Base-by-base conservation (phyloP, 192 early-diverging fungal species). In the Coemansia sp. region DNA sequence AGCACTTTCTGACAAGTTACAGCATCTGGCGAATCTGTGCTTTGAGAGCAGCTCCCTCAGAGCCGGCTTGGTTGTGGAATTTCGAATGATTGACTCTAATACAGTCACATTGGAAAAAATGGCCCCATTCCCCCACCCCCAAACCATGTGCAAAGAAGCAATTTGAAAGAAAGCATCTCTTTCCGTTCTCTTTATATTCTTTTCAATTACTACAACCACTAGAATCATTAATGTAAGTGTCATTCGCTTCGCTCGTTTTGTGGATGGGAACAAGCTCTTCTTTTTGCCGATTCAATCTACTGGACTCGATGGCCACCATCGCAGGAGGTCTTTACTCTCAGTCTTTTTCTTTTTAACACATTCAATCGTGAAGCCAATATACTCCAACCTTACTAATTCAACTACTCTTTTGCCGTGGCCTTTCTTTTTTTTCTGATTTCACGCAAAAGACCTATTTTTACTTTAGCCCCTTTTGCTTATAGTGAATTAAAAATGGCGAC, bases 401-500 rank as follows among this genome's bases (percentile, higher is more conserved):
- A 32, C 32, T 16, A 6, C 10, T n/a, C 15, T n/a, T 49, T 45
- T 45, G 13, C 1, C 44, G 9, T 45, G 44, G 13, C 44, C 44
- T 45, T 9, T 45, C 44, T 45, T 45, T 45, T 15, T 45, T 45
- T 15, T 45, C 44, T 45, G 7, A 45, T 45, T 45, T 45, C 44
- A 12, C 13, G 1, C 44, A 15, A 9, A 15, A 15, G 44, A 12
- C 9, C 9, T 10, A 1, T 18, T 11, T n/a, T 49, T 49, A 16
- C 47, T 49, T 12, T 49, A 49, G 9, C 15, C 32, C 4, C 12
- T 19, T n/a, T 49, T 16, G 9, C 47, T 49, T 45, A n/a, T 49
- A 49, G 47, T 49, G 47, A 49, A 11, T 32, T 49, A 49, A 72
- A 65, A 67, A 77, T 78, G 76, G 10, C 76, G 44, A 71, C 59